These are phyloP conservation scores for Thermochaetoides dissita DNA, from an alignment of 2,329 filamentous ascomycete species.

Conservation along the genomic window DNA sequence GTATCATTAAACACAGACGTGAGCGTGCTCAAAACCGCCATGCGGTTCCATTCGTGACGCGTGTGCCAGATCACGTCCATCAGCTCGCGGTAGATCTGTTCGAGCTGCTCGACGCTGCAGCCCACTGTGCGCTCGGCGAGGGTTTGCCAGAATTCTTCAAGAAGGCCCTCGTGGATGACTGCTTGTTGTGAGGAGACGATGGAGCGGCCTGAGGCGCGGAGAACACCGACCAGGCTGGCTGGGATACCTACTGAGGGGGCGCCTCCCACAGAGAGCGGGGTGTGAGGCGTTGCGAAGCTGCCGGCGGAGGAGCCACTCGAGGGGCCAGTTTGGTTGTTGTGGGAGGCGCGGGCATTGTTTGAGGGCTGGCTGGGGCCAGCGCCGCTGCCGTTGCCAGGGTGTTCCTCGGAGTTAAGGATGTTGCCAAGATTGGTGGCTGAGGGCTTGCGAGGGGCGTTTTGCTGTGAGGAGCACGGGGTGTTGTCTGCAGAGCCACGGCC, in stretches of 20 bases:
- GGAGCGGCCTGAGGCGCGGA: slow-evolving; percentile 18
- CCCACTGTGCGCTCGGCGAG: slow-evolving; percentile 57
- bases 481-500: slow-evolving; percentile 7
- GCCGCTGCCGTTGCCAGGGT: slow-evolving; percentile 5
- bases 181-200: slow-evolving; percentile 31
- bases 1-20: slow-evolving; percentile 61
- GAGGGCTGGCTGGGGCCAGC: background rate
- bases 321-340: background rate
- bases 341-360: too few species aligned
- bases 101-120: slow-evolving; percentile 81
- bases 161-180: slow-evolving; percentile 31
- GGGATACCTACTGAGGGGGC: background rate
- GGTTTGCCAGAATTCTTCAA: slow-evolving; percentile 45
- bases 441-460: slow-evolving; percentile 22
- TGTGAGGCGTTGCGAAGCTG: slow-evolving; percentile 4
- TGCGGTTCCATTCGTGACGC: slow-evolving; percentile 71
- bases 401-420: slow-evolving; percentile 24
- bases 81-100: slow-evolving; percentile 78
- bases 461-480: slow-evolving; percentile 26
- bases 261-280: slow-evolving; percentile 5
- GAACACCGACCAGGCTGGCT: slow-evolving; percentile 6
- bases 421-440: slow-evolving; percentile 24
- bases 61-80: slow-evolving; percentile 83
- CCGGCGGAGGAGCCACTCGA: slow-evolving; percentile 14
- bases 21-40: slow-evolving; percentile 45